Evolutionary conservation across 2,329 filamentous ascomycete species (phyloP), one percentile per base, ranked within the genome.

Genomic region (Pestalotiopsis sp.): DNA sequence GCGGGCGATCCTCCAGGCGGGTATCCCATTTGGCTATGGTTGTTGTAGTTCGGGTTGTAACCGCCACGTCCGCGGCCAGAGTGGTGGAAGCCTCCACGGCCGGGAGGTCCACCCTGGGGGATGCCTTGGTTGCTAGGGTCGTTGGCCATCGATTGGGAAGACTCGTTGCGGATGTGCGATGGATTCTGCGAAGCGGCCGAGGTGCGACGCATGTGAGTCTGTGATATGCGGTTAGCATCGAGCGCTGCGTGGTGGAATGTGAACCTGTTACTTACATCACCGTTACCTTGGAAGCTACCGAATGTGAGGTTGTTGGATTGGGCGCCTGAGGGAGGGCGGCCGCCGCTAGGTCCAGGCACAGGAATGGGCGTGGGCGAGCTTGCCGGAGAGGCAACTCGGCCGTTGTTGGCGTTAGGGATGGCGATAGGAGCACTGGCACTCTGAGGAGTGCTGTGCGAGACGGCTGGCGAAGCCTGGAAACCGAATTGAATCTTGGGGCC

Each of bases 361-460:
- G 96, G 95, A 75, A 98, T 98, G 4, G 96, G 96, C 57, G 93
- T 95, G 3, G 96, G 96, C 60, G 95, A 98, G 74, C 92, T 91
- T 63, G 93, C 91, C 5, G 96, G 96, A 60, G 95, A 97, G 62
- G 91, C 90, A 65, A 95, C 88, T 75, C 93, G 90, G 77, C 93
- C 91, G 68, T 60, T 77, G 84, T 87, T 76, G 1, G 27, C 12
- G 80, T 86, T 80, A 77, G 90, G 90, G 81, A 89, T 93, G 80
- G 84, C 85, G 73, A 88, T 91, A 69, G 86, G 88, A 49, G 85
- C 86, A 72, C 88, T 83, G 73, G 81, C 81, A 71, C 82, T 80
- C 75, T 91, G 88, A 14, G 92, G 91, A 63, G 87, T 89, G 82
- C 89, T 93, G 80, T 92, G 88, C 17, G 88, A 85, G 74, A 88